Evolutionary conservation across 164 flowering plant genomes (phyloP), one percentile per base, ranked within the genome.

Genomic region (Macadamia tetraphylla): DNA sequence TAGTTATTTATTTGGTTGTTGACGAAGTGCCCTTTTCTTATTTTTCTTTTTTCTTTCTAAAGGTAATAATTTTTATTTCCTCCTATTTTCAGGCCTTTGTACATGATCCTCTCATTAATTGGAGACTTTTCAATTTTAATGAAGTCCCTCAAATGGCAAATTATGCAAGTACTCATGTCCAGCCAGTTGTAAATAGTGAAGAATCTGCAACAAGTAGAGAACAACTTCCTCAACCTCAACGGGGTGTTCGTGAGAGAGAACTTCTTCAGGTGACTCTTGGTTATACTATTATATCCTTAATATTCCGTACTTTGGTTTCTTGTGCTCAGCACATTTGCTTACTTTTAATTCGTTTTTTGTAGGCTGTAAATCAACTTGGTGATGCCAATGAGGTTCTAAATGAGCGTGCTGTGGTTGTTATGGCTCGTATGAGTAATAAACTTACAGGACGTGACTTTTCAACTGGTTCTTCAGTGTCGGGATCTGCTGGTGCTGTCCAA

Each of bases 391-490:
- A 95, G 77, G 97, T 92, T 67, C 68, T 95, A 69, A 92, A 95
- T 73, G 98, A 87, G 69, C 96, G 91, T 65, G 99, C 99, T 43
- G 92, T 95, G 69, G 86, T 83, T 66, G 99, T 95, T 42, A 92
- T 91, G 98, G 93, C 90, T 75, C 88, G 99, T 58, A 95, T 95
- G 99, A 92, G 93, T 76, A 81, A 95, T 68, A 95, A 95, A 75
- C 91, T 95, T 51, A 95, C 99, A 3, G 99, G 99, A 31, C 89
- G 97, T 35, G 99, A 95, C 72, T 95, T 95, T 73, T 85, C 88
- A 29, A 57, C 83, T 42, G 75, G 76, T 56, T 75, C 91, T 44
- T 79, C 88, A 0, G 58, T 77, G 29, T 60, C 94, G 18, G 64
- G 61, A 46, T 60, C 75, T 1, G 49, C 82, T 55, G 80, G 77